phyloP scores from a whole-genome alignment of 1,139 yeast genomes.

The Sugiyamaella neomexicana region DNA sequence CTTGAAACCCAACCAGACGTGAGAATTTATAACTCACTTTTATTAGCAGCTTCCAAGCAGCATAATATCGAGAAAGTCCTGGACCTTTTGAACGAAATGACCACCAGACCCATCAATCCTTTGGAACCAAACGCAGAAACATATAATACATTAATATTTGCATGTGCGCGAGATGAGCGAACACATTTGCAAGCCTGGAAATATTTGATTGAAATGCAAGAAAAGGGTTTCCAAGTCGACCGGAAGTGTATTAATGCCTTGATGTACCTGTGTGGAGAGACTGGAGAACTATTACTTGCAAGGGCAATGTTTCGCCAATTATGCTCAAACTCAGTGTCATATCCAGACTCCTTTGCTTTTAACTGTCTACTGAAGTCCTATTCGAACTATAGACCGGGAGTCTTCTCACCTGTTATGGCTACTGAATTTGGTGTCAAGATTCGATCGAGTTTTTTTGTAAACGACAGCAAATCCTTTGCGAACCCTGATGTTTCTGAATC shows the following conservation, averaged over 20 bases:
- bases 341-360: slow-evolving; percentile 37
- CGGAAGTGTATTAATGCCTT: slow-evolving; percentile 61
- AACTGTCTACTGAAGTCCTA: slow-evolving; percentile 41
- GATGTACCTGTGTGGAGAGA: slow-evolving; percentile 70
- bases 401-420: slow-evolving; percentile 40
- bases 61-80: slow-evolving; percentile 69
- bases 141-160: slow-evolving; percentile 65
- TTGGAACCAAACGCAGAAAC: slow-evolving; percentile 51
- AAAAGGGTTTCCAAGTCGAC: slow-evolving; percentile 47
- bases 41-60: slow-evolving; percentile 62
- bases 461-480: slow-evolving; percentile 17
- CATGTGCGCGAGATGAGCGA: slow-evolving; percentile 59
- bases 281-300: slow-evolving; percentile 74
- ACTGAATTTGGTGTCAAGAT: slow-evolving; percentile 37
- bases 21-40: slow-evolving; percentile 66
- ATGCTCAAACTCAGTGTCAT: slow-evolving; percentile 42
- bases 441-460: slow-evolving; percentile 32
- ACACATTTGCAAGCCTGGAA: slow-evolving; percentile 70
- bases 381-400: slow-evolving; percentile 35
- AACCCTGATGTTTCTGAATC: slow-evolving; percentile 18
- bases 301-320: slow-evolving; percentile 69
- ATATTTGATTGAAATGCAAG: slow-evolving; percentile 65
- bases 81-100: slow-evolving; percentile 75
- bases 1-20: slow-evolving; percentile 63
- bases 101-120: slow-evolving; percentile 40